phyloP scores from a whole-genome alignment of 768 basidiomycete species.

The Flagelloscypha sp. region DNA sequence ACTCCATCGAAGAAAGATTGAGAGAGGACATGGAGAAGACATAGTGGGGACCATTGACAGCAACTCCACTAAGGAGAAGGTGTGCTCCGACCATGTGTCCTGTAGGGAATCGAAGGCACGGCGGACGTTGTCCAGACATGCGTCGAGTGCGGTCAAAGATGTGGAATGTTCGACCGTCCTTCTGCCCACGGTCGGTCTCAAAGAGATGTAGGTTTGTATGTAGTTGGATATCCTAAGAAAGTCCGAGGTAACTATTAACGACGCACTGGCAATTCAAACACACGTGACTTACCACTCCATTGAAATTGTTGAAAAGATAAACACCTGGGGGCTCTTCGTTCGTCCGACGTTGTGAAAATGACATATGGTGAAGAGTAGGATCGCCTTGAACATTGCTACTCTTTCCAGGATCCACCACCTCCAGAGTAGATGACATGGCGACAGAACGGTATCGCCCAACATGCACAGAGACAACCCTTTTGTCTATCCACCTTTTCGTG shows the following conservation, averaged over 20 bases:
- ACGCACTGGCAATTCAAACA: no score
- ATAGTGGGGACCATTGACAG: not conserved
- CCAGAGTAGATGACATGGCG: constrained; percentile 6
- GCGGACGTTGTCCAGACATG: not conserved
- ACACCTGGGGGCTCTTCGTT: constrained; percentile 3
- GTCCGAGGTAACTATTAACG: no score
- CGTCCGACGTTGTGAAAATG: constrained; percentile 8
- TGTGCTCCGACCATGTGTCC: constrained; percentile 10
- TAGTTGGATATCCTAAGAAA: no score
- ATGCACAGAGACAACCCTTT: not conserved
- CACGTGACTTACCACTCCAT: no score
- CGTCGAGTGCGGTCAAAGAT: not conserved
- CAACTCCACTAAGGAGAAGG: constrained; percentile 10
- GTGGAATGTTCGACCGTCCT: constrained; percentile 6
- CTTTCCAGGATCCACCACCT: not conserved
- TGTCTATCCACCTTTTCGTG: constrained; percentile 7
- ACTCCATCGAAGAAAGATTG: constrained; percentile 6
- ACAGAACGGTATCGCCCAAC: constrained; percentile 1
- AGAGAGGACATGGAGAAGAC: constrained; percentile 9
- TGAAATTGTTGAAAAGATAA: no score
- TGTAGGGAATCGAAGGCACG: constrained; percentile 7
- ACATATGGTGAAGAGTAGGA: constrained; percentile 1
- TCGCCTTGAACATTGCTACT: not conserved
- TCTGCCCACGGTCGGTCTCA: no score
- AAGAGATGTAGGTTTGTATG: no score